These are phyloP conservation scores for Thielaviopsis punctulata DNA, from an alignment of 2,329 filamentous ascomycete genomes.

Conservation along the genomic window DNA sequence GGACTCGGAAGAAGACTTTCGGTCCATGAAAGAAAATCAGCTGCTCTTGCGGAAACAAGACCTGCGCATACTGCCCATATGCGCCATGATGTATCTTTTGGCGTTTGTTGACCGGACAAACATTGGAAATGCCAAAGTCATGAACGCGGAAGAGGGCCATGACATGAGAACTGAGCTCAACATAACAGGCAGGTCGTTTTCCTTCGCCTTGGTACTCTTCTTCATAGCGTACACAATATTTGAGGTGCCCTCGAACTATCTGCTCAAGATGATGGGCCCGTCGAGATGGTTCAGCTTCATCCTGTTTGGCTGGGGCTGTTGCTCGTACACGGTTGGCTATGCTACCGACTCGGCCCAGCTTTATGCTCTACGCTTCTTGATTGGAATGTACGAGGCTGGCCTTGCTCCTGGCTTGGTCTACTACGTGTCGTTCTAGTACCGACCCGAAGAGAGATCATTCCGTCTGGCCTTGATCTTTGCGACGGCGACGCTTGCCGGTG, in stretches of 20 bases:
- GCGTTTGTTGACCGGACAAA: slow-evolving; percentile 53
- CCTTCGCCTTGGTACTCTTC: slow-evolving; percentile 39
- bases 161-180: slow-evolving; percentile 44
- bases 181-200: slow-evolving; percentile 46
- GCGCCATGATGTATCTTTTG: slow-evolving; percentile 46
- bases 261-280: slow-evolving; percentile 48
- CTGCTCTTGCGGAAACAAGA: slow-evolving; percentile 41
- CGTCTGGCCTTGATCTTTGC: slow-evolving; percentile 53
- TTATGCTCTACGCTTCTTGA: slow-evolving; percentile 48
- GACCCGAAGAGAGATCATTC: slow-evolving; percentile 50
- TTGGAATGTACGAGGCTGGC: slow-evolving; percentile 54
- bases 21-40: slow-evolving; percentile 17
- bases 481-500: slow-evolving; percentile 51
- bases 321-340: slow-evolving; percentile 50
- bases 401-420: slow-evolving; percentile 50
- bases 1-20: neutral
- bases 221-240: slow-evolving; percentile 43
- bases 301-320: slow-evolving; percentile 47
- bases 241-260: slow-evolving; percentile 48
- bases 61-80: slow-evolving; percentile 43
- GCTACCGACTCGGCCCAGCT: slow-evolving; percentile 43
- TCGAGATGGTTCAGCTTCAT: slow-evolving; percentile 49
- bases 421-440: slow-evolving; percentile 63
- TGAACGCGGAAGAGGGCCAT: slow-evolving; percentile 41
- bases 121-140: slow-evolving; percentile 51